Evolutionary conservation across 805 yeast species (phyloP).

Genomic region (Gaillardinia entomophila): DNA sequence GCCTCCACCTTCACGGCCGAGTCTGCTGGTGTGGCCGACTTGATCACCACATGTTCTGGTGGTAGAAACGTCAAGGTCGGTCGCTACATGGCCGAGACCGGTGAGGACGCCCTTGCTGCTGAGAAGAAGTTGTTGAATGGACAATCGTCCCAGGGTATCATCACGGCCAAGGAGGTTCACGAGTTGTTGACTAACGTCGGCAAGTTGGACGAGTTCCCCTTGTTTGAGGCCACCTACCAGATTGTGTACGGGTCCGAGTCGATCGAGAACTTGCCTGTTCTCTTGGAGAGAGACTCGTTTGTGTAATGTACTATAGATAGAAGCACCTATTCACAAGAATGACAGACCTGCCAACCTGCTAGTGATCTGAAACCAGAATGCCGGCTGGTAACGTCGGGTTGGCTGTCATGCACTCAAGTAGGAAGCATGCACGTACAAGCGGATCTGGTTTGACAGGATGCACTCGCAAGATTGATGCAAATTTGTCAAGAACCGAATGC

Average conservation of each 20-base stretch:
- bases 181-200: slow-evolving; percentile 33
- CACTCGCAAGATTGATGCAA: too few relatives aligned
- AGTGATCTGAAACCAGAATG: too few relatives aligned
- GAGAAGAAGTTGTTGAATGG: slow-evolving; percentile 41
- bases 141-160: slow-evolving; percentile 42
- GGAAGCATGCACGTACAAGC: too few relatives aligned
- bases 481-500: too few relatives aligned
- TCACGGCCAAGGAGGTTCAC: slow-evolving; percentile 43
- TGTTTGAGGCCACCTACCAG: slow-evolving; percentile 42
- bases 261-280: slow-evolving; percentile 35
- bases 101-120: slow-evolving; percentile 36
- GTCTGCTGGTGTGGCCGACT: slow-evolving; percentile 44
- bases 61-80: slow-evolving; percentile 45
- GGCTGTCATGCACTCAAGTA: too few relatives aligned
- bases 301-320: not conserved
- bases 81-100: slow-evolving; percentile 39
- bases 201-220: slow-evolving; percentile 33
- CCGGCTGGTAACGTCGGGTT: too few relatives aligned
- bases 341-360: too few relatives aligned
- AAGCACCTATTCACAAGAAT: too few relatives aligned
- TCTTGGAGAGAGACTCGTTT: slow-evolving; percentile 22
- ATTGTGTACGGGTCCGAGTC: slow-evolving; percentile 36
- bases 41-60: slow-evolving; percentile 43
- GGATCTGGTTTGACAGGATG: too few relatives aligned
- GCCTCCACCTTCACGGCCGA: slow-evolving; percentile 38